These are phyloP conservation scores for Actinomortierella wolfii DNA, from an alignment of 371 early-diverging fungal genomes.

Conservation along the genomic window DNA sequence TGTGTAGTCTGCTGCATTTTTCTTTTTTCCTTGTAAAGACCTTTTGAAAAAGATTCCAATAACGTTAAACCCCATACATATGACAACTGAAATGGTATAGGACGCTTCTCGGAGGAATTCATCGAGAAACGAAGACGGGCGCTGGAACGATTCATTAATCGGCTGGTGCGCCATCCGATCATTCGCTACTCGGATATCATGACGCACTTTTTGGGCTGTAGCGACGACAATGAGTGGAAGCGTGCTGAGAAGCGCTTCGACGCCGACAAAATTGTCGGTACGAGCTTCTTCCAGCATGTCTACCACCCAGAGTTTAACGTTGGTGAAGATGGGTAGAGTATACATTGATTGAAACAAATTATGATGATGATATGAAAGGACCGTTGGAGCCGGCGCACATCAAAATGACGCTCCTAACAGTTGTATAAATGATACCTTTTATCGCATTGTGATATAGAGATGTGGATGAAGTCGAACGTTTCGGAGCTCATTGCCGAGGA, in stretches of 20 bases:
- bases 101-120: slow-evolving; percentile 53
- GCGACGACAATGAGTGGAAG: slow-evolving; percentile 50
- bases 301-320: slow-evolving; percentile 55
- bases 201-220: slow-evolving; percentile 51
- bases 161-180: slow-evolving; percentile 50
- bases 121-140: slow-evolving; percentile 49
- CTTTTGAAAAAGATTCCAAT: not conserved
- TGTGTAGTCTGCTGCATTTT: no score
- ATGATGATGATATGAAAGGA: no score
- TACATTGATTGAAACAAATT: not conserved
- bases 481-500: slow-evolving; percentile 46
- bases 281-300: slow-evolving; percentile 50
- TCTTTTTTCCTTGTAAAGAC: no score
- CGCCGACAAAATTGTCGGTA: slow-evolving; percentile 41
- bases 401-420: no score
- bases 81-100: slow-evolving; percentile 7
- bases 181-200: slow-evolving; percentile 50
- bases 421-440: no score
- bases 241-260: slow-evolving; percentile 47
- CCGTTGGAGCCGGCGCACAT: no score
- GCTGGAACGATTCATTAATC: slow-evolving; percentile 49
- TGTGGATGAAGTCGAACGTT: slow-evolving; percentile 46
- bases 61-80: no score
- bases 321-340: slow-evolving; percentile 47
- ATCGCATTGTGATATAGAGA: slow-evolving; percentile 25